These are phyloP conservation scores for Ramalina intermedia DNA, from an alignment of 495 filamentous ascomycete genomes.

Conservation along the genomic window DNA sequence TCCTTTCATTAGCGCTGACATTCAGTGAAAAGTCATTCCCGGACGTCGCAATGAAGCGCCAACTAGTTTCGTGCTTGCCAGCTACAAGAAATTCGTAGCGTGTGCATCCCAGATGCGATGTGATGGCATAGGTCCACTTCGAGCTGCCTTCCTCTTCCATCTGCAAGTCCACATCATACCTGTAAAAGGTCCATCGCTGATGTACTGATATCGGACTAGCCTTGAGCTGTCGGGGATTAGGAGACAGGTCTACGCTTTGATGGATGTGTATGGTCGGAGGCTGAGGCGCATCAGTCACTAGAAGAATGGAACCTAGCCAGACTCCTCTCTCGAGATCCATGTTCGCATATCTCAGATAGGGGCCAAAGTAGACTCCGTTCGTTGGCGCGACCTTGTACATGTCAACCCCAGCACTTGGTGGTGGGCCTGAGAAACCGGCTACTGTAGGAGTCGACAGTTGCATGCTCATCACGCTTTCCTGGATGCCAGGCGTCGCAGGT, in stretches of 20 bases:
- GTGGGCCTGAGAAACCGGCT: conserved; percentile 66
- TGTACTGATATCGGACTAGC: conserved; percentile 74
- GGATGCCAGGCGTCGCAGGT: conserved; percentile 55
- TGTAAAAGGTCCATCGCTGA: conserved; percentile 88
- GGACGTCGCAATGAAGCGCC: conserved; percentile 93
- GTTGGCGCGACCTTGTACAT: conserved; percentile 85
- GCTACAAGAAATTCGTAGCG: conserved; percentile 97
- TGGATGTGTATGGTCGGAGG: conserved; percentile 96
- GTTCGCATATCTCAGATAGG: conserved; percentile 88
- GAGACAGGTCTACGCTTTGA: conserved; percentile 76
- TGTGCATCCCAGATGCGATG: conserved; percentile 89
- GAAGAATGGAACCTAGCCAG: conserved; percentile 72
- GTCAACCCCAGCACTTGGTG: conserved; percentile 74
- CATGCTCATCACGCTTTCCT: conserved; percentile 66
- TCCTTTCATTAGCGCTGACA: conserved; percentile 71
- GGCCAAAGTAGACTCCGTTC: conserved; percentile 97
- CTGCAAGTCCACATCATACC: conserved; percentile 81
- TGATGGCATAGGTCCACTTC: conserved; percentile 97
- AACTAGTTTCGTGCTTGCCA: conserved; percentile 74
- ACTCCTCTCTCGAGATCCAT: conserved; percentile 88
- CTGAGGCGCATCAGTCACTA: conserved; percentile 83
- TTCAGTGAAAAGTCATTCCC: conserved; percentile 88
- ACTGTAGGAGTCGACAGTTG: conserved; percentile 53
- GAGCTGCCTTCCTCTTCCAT: conserved; percentile 75
- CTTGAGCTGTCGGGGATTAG: conserved; percentile 82